phyloP scores from a whole-genome alignment of 2,329 filamentous ascomycete species.

The Talaromyces sp. region DNA sequence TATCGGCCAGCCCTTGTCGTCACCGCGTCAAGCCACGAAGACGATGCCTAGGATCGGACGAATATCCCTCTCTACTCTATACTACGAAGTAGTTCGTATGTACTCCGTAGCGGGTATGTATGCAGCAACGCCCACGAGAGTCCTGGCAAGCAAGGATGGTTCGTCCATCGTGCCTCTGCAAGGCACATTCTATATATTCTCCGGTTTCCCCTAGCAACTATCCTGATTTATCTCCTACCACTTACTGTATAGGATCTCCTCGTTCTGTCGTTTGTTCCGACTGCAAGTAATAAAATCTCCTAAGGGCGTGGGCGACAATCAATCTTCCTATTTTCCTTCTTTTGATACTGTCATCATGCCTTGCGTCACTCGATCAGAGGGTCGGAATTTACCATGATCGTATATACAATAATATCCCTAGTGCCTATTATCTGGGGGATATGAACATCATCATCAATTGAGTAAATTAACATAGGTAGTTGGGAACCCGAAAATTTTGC shows the following conservation, averaged over 20 bases:
- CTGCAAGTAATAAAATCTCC: constrained; percentile 19
- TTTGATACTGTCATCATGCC: neutral
- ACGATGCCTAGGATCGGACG: neutral
- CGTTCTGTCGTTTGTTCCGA: constrained; percentile 12
- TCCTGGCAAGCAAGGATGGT: constrained; percentile 6
- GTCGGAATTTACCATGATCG: neutral
- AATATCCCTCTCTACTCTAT: neutral
- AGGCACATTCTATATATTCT: constrained; percentile 18
- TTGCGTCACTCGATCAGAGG: constrained; percentile 14
- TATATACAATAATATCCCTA: neutral
- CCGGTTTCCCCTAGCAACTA: constrained; percentile 21
- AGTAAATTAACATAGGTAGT: neutral
- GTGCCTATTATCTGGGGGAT: neutral
- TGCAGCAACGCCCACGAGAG: constrained; percentile 12
- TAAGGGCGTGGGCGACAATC: constrained; percentile 11
- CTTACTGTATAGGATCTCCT: neutral
- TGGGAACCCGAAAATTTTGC: neutral
- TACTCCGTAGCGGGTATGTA: neutral
- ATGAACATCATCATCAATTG: neutral
- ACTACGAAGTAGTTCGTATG: neutral
- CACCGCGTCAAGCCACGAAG: neutral
- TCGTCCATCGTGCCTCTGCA: constrained; percentile 18
- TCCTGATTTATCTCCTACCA: constrained; percentile 2
- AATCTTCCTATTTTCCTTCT: constrained; percentile 17
- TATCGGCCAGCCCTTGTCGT: neutral